Evolutionary conservation across 768 basidiomycete species (phyloP), one percentile per base, ranked within the genome.

Genomic region (Tylopilus rubrobrunneus): DNA sequence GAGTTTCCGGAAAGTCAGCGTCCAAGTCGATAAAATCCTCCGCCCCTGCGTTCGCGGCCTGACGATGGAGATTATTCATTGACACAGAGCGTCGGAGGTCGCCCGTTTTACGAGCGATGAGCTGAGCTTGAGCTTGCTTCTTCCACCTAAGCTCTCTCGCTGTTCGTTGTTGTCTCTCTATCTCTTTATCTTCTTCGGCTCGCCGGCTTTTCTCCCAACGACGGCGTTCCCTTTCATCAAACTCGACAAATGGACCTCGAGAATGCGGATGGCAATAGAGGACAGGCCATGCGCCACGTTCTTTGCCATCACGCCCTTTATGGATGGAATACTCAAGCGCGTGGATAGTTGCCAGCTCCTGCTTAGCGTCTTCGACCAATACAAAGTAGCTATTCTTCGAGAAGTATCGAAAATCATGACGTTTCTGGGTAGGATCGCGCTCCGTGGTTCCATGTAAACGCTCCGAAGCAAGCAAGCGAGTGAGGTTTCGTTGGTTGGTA

Each of bases 331-430:
- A 98, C 67, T 98, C 93, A 53, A 90, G 84, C 17, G 82, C 80
- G 49, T 88, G 84, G 57, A 98, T 81, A 2, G 97, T 91, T 14
- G 92, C 86, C 39, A 94, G 76, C 60, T 92, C 86, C 50, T 86
- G 83, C 5, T 79, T 81, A 52, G 92, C 79, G 63, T 98, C 96
- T 68, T 98, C 95, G n/a, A 98, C 81, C 42, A 98, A 79, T 43
- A 98, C 78, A 67, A 92, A 98, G 65, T 80, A 85, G 48, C 79
- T 82, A 40, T 78, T 77, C 40, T 84, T 82, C 17, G 81, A 71
- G 70, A 98, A 98, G 68, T 98, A 99, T 52, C 80, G 82, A 65
- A 84, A 92, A 69, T 95, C 93, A 58, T 88, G 86, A 47, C 94
- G 84, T 57, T 83, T 90, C 57, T 94, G 89, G 19, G 82, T 85